Conservation (phyloP, 148 eudicot species). For the Diospyros kaki region DNA sequence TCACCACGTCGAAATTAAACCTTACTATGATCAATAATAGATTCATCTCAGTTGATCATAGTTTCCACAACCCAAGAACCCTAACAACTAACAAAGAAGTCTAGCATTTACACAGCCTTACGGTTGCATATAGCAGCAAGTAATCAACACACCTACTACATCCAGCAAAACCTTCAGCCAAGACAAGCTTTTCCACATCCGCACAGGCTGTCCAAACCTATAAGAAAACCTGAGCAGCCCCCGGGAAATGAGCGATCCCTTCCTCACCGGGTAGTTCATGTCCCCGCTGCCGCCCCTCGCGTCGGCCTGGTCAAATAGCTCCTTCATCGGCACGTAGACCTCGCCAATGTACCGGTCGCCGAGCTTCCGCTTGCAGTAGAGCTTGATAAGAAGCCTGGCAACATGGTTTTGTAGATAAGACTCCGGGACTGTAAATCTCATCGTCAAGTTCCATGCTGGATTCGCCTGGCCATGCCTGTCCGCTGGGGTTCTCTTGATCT, state of each 20-base stretch:
- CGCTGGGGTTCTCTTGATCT: background rate
- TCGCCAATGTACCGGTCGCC: slow-evolving; percentile 1
- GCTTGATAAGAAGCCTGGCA: background rate
- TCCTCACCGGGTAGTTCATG: background rate
- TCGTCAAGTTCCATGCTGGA: background rate
- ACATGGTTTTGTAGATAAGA: background rate
- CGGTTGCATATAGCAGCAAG: too few species aligned
- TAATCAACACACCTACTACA: background rate
- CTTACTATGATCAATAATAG: too few species aligned
- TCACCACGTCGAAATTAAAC: too few species aligned
- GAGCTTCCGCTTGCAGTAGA: background rate
- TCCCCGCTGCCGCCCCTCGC: background rate
- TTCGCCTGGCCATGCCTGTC: background rate
- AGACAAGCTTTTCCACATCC: background rate
- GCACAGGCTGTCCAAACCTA: background rate
- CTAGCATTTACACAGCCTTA: too few species aligned
- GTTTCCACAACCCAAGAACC: too few species aligned
- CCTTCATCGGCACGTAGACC: background rate
- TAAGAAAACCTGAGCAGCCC: background rate
- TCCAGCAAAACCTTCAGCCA: background rate
- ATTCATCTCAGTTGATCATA: too few species aligned
- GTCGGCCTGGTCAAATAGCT: background rate
- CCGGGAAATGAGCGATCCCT: background rate
- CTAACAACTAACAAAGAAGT: too few species aligned
- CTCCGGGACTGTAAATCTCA: background rate